Conservation (phyloP, 768 basidiomycete species). For the Suillus fuscotomentosus region DNA sequence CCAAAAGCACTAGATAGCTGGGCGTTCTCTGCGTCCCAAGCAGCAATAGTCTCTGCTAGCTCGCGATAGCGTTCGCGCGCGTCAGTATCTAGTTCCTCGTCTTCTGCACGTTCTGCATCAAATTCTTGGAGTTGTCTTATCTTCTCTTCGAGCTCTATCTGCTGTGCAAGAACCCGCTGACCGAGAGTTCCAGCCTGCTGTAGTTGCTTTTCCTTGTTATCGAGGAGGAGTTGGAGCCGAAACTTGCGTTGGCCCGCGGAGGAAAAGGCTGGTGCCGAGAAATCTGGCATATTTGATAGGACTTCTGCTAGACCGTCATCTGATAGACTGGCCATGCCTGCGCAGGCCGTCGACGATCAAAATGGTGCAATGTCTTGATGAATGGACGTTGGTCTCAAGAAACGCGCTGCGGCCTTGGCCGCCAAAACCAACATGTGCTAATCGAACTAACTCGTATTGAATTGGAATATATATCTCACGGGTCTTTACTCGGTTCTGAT, state of each 20-base stretch:
- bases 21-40: conserved; percentile 81
- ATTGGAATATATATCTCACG: conserved; percentile 5
- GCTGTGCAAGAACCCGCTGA: conserved; percentile 90
- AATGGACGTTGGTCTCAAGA: background rate
- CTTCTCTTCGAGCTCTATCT: conserved; percentile 88
- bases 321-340: conserved; percentile 41
- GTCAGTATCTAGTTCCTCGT: conserved; percentile 62
- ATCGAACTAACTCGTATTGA: background rate
- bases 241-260: conserved; percentile 61
- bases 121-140: conserved; percentile 79
- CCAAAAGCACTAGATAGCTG: conserved; percentile 71
- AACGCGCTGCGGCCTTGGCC: conserved; percentile 1
- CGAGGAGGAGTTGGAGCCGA: conserved; percentile 69
- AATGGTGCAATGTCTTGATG: conserved; percentile 12
- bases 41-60: conserved; percentile 68
- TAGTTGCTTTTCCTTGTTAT: conserved; percentile 89
- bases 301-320: conserved; percentile 33
- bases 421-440: conserved; percentile 2
- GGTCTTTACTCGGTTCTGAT: background rate
- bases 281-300: conserved; percentile 41
- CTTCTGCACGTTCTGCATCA: conserved; percentile 61
- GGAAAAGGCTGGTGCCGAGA: conserved; percentile 39
- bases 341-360: conserved; percentile 13
- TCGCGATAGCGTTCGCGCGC: conserved; percentile 75
- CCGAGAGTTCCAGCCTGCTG: conserved; percentile 90